phyloP scores from a whole-genome alignment of 1,284 basidiomycete species.

The Ceratobasidium sp. region DNA sequence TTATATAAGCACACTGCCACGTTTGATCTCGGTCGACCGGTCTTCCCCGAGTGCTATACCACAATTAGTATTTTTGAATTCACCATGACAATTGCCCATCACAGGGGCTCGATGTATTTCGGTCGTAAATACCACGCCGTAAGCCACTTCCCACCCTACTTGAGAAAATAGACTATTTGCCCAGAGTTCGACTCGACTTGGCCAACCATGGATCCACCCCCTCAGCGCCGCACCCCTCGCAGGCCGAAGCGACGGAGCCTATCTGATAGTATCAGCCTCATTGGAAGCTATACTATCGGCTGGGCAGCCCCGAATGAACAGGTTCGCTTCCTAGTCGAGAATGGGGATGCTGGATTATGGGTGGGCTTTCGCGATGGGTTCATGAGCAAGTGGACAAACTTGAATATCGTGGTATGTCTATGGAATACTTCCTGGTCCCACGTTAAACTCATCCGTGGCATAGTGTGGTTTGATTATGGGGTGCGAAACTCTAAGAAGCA shows the following conservation, averaged over 20 bases:
- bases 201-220: not conserved
- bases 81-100: not conserved
- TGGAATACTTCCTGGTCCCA: not conserved
- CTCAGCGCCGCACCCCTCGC: not conserved
- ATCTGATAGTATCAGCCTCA: constrained; percentile 24
- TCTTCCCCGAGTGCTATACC: not conserved
- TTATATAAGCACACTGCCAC: constrained; percentile 1
- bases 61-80: not conserved
- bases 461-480: constrained; percentile 48
- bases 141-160: not conserved
- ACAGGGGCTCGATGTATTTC: not conserved
- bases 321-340: constrained; percentile 29
- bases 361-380: constrained; percentile 46
- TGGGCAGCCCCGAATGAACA: constrained; percentile 44
- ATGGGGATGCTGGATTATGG: constrained; percentile 34
- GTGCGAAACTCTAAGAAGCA: not conserved
- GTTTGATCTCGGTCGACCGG: not conserved
- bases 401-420: constrained; percentile 45
- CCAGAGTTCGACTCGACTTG: not conserved
- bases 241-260: constrained; percentile 6
- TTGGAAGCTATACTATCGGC: constrained; percentile 41
- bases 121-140: not conserved
- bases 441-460: not conserved
- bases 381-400: constrained; percentile 46
- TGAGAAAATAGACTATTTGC: too few relatives aligned